Evolutionary conservation across 1,284 basidiomycete species (phyloP).

Genomic region (Sporisorium reilianum): DNA sequence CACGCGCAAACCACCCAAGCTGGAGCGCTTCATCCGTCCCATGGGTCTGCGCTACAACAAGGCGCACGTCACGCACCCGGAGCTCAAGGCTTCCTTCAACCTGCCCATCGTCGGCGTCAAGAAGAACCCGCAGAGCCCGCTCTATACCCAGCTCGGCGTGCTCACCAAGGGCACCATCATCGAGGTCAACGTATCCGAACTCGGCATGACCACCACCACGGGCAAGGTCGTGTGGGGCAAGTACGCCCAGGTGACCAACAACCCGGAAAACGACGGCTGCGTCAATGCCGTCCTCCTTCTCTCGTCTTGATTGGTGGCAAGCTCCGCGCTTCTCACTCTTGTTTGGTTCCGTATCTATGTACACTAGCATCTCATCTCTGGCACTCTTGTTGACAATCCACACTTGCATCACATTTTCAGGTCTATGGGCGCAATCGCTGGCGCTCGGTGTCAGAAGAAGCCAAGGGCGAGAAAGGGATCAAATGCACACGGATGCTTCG

Average conservation of each 20-base stretch:
- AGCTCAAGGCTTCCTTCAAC: constrained; percentile 98
- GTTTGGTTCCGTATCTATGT: constrained; percentile 15
- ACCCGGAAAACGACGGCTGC: constrained; percentile 67
- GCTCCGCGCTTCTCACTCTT: neutral
- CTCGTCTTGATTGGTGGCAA: constrained; percentile 35
- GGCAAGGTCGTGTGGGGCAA: constrained; percentile 86
- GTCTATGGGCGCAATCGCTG: no score
- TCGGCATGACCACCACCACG: constrained; percentile 96
- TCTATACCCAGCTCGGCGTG: constrained; percentile 89
- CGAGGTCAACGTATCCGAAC: constrained; percentile 83
- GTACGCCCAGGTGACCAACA: constrained; percentile 87
- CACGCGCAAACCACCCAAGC: constrained; percentile 97
- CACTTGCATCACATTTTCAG: constrained; percentile 8
- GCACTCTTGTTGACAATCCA: neutral
- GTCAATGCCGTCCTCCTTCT: constrained; percentile 65
- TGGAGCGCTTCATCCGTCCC: constrained; percentile 97
- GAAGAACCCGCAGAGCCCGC: constrained; percentile 99
- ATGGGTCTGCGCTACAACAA: constrained; percentile 98
- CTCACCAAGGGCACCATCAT: constrained; percentile 98
- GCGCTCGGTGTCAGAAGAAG: no score
- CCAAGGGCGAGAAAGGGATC: neutral
- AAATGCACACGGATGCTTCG: neutral
- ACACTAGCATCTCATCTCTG: constrained; percentile 38
- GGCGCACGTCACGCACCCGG: constrained; percentile 98
- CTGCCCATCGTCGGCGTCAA: constrained; percentile 97